Evolutionary conservation across 1,284 basidiomycete genomes (phyloP).

Genomic region (Ustilago trichophora): DNA sequence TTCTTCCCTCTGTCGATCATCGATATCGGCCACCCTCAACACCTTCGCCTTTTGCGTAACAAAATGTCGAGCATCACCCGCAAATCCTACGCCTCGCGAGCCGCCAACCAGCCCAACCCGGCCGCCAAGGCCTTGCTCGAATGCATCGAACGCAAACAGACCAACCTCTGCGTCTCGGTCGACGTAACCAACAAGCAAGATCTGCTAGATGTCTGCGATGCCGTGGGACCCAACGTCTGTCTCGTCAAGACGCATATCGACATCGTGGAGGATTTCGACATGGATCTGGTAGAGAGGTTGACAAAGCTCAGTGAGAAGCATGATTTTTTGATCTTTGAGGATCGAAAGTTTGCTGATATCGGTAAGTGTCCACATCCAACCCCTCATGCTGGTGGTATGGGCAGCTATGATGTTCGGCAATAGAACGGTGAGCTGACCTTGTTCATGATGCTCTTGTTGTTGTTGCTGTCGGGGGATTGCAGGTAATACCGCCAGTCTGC

Average conservation of each 20-base stretch:
- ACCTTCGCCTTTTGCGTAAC: background rate
- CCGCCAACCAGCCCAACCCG: conserved; percentile 51
- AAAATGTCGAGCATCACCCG: conserved; percentile 43
- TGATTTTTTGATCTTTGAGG: conserved; percentile 97
- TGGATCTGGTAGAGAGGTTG: conserved; percentile 77
- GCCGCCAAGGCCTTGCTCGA: conserved; percentile 72
- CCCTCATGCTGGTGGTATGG: too few species aligned
- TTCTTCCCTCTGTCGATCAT: conserved; percentile 37
- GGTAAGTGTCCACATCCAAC: conserved; percentile 71
- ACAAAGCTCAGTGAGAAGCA: conserved; percentile 79
- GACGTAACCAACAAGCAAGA: conserved; percentile 86
- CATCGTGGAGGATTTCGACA: conserved; percentile 90
- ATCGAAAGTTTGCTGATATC: conserved; percentile 99
- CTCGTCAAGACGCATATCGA: conserved; percentile 99
- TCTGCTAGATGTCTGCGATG: conserved; percentile 85
- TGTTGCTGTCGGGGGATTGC: background rate
- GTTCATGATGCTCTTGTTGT: too few species aligned
- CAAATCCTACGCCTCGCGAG: conserved; percentile 53
- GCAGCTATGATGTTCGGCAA: too few species aligned
- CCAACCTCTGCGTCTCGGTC: conserved; percentile 93
- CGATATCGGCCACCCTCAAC: conserved; percentile 10
- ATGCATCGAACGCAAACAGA: conserved; percentile 85
- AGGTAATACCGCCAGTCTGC: conserved; percentile 96
- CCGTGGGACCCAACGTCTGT: conserved; percentile 87
- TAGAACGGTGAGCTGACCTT: too few species aligned